phyloP scores from a whole-genome alignment of 495 filamentous ascomycete genomes.

The Penicillium manginii region DNA sequence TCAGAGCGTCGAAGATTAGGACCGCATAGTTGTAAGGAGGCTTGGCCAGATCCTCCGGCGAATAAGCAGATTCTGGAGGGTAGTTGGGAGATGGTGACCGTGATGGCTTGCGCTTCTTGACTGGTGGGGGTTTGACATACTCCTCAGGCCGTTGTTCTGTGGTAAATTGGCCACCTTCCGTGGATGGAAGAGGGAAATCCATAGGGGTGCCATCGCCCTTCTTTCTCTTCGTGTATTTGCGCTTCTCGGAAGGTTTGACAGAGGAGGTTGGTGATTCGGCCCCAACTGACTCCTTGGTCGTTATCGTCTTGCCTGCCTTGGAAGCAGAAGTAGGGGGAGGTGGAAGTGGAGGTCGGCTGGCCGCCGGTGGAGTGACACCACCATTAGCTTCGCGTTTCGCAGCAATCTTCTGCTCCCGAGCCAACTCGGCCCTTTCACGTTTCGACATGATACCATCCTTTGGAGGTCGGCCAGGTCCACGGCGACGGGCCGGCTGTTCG shows the following conservation, averaged over 20 bases:
- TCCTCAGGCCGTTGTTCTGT: constrained; percentile 48
- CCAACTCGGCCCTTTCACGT: constrained; percentile 69
- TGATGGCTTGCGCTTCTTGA: constrained; percentile 59
- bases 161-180: constrained; percentile 50
- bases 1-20: constrained; percentile 87
- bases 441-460: constrained; percentile 95
- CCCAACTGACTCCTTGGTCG: constrained; percentile 43
- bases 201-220: constrained; percentile 53
- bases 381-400: constrained; percentile 53
- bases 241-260: constrained; percentile 64
- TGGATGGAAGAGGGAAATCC: constrained; percentile 48
- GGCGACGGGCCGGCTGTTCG: constrained; percentile 63
- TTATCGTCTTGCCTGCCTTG: constrained; percentile 60
- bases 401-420: constrained; percentile 61
- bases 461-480: constrained; percentile 84
- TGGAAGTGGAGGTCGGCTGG: constrained; percentile 38
- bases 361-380: constrained; percentile 48
- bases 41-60: constrained; percentile 82
- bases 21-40: constrained; percentile 86
- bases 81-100: constrained; percentile 73
- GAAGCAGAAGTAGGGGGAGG: constrained; percentile 15
- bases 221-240: constrained; percentile 80
- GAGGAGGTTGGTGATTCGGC: constrained; percentile 52
- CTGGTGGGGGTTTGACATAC: constrained; percentile 49
- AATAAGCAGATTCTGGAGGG: constrained; percentile 74